These are phyloP conservation scores for Eucalyptus virginea DNA, from an alignment of 345 rosid genomes.

Conservation along the genomic window DNA sequence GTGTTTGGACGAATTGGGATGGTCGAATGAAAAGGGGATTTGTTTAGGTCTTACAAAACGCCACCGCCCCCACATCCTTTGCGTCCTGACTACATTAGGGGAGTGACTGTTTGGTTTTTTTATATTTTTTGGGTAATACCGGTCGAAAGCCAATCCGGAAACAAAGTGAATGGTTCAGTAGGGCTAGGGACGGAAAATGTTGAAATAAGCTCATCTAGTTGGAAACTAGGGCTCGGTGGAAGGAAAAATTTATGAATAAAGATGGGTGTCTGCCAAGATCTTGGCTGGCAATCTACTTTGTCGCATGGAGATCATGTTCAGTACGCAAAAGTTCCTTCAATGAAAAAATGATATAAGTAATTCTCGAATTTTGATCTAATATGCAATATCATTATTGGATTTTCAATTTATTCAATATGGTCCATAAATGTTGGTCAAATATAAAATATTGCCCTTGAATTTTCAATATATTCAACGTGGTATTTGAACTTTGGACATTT, in stretches of 20 bases:
- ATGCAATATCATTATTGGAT: background rate
- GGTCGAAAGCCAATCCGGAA: background rate
- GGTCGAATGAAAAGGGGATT: background rate
- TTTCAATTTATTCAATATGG: rapidly evolving
- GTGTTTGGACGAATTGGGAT: background rate
- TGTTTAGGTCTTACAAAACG: background rate
- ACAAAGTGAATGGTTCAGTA: background rate
- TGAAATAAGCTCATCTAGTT: background rate
- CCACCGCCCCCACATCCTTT: background rate
- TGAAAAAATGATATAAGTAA: background rate
- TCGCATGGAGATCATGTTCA: background rate
- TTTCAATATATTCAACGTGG: background rate
- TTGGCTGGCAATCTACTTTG: background rate
- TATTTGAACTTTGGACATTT: rapidly evolving
- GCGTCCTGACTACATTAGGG: too few relatives aligned
- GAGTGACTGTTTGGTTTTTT: background rate
- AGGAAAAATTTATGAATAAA: background rate
- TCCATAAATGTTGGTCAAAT: rapidly evolving
- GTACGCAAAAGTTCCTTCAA: rapidly evolving
- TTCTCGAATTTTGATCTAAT: rapidly evolving
- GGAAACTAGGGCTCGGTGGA: background rate
- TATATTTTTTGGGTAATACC: background rate
- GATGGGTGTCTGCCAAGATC: background rate
- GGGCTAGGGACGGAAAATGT: background rate
- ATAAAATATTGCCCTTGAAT: rapidly evolving